Conservation (phyloP, 2,329 filamentous ascomycete genomes). For the Stromatinia cepivora region DNA sequence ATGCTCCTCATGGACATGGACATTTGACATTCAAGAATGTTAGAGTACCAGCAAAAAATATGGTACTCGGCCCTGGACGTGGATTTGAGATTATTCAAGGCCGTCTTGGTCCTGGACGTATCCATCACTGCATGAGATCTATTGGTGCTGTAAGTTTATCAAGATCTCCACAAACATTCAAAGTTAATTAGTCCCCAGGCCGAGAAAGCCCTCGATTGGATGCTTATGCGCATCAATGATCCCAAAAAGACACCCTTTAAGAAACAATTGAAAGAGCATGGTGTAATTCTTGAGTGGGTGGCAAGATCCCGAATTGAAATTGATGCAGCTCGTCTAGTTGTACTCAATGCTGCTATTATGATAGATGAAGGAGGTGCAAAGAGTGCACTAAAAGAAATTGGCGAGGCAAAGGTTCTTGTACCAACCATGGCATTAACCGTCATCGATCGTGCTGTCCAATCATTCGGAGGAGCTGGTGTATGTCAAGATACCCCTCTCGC, state of each 20-base stretch:
- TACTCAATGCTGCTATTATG: constrained; percentile 91
- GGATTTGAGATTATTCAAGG: constrained; percentile 99
- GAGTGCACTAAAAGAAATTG: constrained; percentile 87
- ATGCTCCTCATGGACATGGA: constrained; percentile 96
- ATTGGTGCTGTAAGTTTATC: constrained; percentile 70
- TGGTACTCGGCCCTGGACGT: constrained; percentile 88
- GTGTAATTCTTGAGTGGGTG: constrained; percentile 93
- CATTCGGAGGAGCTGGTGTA: constrained; percentile 87
- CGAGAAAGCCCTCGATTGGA: constrained; percentile 89
- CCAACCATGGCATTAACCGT: constrained; percentile 79
- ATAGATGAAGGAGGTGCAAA: constrained; percentile 92
- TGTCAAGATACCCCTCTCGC: constrained; percentile 93
- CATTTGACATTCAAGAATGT: constrained; percentile 90
- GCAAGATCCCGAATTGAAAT: constrained; percentile 92
- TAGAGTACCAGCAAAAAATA: constrained; percentile 77
- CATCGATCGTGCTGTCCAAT: constrained; percentile 92
- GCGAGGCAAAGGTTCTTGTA: constrained; percentile 90
- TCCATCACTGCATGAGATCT: constrained; percentile 95
- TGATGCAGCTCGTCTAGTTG: constrained; percentile 83
- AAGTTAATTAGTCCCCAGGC: constrained; percentile 51
- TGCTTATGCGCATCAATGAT: constrained; percentile 93
- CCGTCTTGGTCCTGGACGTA: constrained; percentile 89
- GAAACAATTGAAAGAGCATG: constrained; percentile 82
- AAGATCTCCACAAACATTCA: neutral
- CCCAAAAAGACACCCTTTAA: constrained; percentile 87